Conservation (phyloP, 192 early-diverging fungal genomes). For the Lobosporangium transversale region DNA sequence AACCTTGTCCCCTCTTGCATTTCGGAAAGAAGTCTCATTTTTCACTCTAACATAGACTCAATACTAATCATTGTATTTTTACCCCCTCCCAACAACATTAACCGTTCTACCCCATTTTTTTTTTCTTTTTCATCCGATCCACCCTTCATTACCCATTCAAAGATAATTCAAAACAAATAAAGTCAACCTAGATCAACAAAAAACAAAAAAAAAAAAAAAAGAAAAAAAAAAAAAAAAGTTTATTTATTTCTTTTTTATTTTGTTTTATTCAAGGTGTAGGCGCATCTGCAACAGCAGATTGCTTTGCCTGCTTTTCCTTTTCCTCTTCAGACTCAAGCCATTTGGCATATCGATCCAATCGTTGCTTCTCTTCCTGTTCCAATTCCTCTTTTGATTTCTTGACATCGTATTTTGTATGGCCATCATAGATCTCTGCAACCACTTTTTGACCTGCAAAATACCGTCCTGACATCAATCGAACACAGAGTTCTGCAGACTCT, state of each 20-base stretch:
- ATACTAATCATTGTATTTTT: constrained; percentile 25
- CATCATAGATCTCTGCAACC: constrained; percentile 81
- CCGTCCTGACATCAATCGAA: constrained; percentile 88
- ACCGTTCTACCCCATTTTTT: neutral
- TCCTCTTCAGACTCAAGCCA: constrained; percentile 80
- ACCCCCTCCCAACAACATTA: neutral
- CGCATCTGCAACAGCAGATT: constrained; percentile 18
- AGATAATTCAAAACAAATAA: neutral
- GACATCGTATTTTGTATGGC: constrained; percentile 79
- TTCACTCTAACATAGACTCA: too few species aligned
- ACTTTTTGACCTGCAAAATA: constrained; percentile 90
- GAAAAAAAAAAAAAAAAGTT: too few species aligned
- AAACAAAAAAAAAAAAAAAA: too few species aligned
- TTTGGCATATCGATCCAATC: constrained; percentile 87
- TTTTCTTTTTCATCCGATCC: neutral
- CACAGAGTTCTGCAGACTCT: constrained; percentile 81
- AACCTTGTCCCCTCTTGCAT: too few species aligned
- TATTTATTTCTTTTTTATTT: neutral
- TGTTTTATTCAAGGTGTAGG: constrained; percentile 25
- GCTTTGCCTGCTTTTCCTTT: constrained; percentile 3
- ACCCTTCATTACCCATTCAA: too few species aligned
- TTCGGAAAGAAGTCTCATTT: too few species aligned
- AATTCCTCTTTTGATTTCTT: constrained; percentile 66
- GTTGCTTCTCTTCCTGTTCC: constrained; percentile 77
- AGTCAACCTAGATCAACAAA: neutral